A percentile compares a stretch with the other conserved stretches of the same genome.
Conservation (phyloP, 805 yeast genomes). For the Metschnikowia reukaufii region DNA sequence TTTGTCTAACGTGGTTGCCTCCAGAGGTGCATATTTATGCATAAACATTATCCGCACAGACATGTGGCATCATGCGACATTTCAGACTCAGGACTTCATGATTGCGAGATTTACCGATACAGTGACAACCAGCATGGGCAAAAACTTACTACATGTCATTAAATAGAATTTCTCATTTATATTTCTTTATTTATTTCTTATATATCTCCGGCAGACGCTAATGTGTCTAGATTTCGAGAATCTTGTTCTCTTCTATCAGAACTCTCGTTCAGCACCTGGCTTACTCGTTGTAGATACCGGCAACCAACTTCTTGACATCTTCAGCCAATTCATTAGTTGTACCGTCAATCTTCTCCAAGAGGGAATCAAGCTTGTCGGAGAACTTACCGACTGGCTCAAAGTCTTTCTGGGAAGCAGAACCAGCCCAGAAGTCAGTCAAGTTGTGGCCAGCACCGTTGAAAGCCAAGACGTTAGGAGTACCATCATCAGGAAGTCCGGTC, state of each 20-base stretch:
- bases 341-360: slow-evolving; percentile 21
- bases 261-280: background rate
- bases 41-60: too few species aligned
- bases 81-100: too few species aligned
- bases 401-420: slow-evolving; percentile 14
- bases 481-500: slow-evolving; percentile 62
- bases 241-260: background rate
- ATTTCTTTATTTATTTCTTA: too few species aligned
- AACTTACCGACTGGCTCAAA: slow-evolving; percentile 19
- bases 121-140: too few species aligned
- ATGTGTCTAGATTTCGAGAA: background rate
- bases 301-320: slow-evolving; percentile 29
- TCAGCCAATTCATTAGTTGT: slow-evolving; percentile 22
- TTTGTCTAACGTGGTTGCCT: too few species aligned
- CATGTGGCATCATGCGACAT: too few species aligned
- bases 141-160: background rate
- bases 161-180: background rate
- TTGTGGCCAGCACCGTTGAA: slow-evolving; percentile 82
- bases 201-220: background rate
- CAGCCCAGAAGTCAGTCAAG: slow-evolving; percentile 62
- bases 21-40: too few species aligned
- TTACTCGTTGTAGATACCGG: slow-evolving; percentile 26
- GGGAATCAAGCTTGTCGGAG: slow-evolving; percentile 23
- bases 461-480: slow-evolving; percentile 73
- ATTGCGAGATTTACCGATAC: too few species aligned